Evolutionary conservation across 73 alveolate species (phyloP).

Genomic region (Urostyla sp.): DNA sequence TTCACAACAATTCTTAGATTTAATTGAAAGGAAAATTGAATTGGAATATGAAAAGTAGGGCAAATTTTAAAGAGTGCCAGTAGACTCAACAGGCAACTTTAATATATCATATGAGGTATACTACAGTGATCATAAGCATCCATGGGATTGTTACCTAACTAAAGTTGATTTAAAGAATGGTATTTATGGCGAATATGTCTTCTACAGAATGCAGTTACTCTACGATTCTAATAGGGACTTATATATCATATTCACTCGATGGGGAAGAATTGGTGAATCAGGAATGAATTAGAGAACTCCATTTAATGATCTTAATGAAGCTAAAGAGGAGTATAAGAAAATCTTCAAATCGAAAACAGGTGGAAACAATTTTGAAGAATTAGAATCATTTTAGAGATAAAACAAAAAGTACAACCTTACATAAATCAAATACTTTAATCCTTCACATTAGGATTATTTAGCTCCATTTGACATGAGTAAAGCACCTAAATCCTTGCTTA

Average conservation of each 20-base stretch:
- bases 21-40: slow-evolving; percentile 53
- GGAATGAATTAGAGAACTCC: slow-evolving; percentile 98
- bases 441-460: slow-evolving; percentile 58
- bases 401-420: slow-evolving; percentile 70
- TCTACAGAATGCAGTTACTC: slow-evolving; percentile 94
- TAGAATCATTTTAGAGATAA: slow-evolving; percentile 69
- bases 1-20: slow-evolving; percentile 58
- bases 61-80: slow-evolving; percentile 67
- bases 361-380: slow-evolving; percentile 80
- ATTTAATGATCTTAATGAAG: slow-evolving; percentile 68
- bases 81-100: slow-evolving; percentile 65
- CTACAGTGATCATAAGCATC: slow-evolving; percentile 56
- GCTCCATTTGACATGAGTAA: slow-evolving; percentile 62
- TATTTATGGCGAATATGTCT: slow-evolving; percentile 92
- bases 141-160: slow-evolving; percentile 93
- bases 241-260: slow-evolving; percentile 94
- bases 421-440: slow-evolving; percentile 51
- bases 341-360: slow-evolving; percentile 91
- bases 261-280: slow-evolving; percentile 98
- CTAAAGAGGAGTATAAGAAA: slow-evolving; percentile 77
- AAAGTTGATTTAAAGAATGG: slow-evolving; percentile 97
- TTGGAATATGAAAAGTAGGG: slow-evolving; percentile 51
- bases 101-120: slow-evolving; percentile 51
- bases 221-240: slow-evolving; percentile 94
- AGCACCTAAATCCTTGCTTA: slow-evolving; percentile 24